Evolutionary conservation across 208 protist genomes (phyloP), one percentile per base, ranked within the genome.

Genomic region (Trypanosoma brucei): DNA sequence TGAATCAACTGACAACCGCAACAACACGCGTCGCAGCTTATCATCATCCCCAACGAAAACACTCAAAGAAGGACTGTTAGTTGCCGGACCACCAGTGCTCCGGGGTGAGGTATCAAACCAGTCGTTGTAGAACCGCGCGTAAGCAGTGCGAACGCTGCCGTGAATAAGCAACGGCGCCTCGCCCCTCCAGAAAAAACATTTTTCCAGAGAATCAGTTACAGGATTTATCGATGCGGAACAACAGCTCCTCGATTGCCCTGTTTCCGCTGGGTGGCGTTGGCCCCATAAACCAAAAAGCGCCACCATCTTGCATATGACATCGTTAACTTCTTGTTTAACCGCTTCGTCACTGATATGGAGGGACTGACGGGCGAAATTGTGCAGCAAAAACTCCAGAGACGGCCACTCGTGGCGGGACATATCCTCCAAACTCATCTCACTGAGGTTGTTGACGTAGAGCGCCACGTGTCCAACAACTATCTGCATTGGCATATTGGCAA

Each of bases 41-140:
- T 91, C 79, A 53, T 91, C 84, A 68, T 84, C 70, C 11, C 31
- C 11, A 39, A 88, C 38, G 2, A 49, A 52, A 22, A 91, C 46
- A 34, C 37, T 53, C 9, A 76, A 64, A 11, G 64, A 5, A 44
- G 62, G 46, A 14, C 37, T 13, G 37, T 44, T 35, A 45, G 52
- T 42, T 13, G 13, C n/a, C 57, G 39, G 2, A 2, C 14, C 42
- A 37, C 8, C 35, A 33, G 0, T 34, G 39, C 8, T 40, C 49
- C n/a, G 2, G 9, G 0, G 33, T 59, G 2, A n/a, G 60, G 49
- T 11, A 1, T 37, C 51, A 51, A 45, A 44, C 11, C 49, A 42
- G 5, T 14, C 50, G 9, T 34, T 14, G n/a, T 33, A 53, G 5
- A 64, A 34, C 33, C 57, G 42, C 34, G 2, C 31, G 57, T 62